phyloP scores from a whole-genome alignment of 2,329 filamentous ascomycete genomes.

The Aspergillus vadensis region DNA sequence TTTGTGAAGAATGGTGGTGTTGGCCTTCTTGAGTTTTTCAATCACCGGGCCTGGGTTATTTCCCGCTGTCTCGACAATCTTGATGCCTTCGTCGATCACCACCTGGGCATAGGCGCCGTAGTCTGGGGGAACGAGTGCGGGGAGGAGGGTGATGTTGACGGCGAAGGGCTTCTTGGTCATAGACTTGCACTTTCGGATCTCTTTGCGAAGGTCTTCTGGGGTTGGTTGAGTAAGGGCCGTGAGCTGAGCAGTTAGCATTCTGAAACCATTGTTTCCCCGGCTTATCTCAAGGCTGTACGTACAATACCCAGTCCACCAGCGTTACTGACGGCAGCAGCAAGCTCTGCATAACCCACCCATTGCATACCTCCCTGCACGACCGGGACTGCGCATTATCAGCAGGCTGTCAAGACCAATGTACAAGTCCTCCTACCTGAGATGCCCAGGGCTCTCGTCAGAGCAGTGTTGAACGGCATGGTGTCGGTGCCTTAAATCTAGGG shows the following conservation, averaged over 20 bases:
- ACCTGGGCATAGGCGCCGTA: slow-evolving; percentile 90
- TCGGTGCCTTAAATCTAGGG: not conserved
- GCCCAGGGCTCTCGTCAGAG: slow-evolving; percentile 62
- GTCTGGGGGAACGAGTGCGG: slow-evolving; percentile 84
- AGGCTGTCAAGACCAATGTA: slow-evolving; percentile 8
- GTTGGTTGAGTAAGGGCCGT: slow-evolving; percentile 81
- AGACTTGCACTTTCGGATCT: slow-evolving; percentile 82
- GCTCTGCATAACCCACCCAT: slow-evolving; percentile 58
- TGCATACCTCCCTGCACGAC: slow-evolving; percentile 57
- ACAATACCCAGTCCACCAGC: slow-evolving; percentile 56
- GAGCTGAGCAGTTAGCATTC: slow-evolving; percentile 35
- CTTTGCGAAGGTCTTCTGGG: slow-evolving; percentile 86
- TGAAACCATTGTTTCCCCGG: not conserved
- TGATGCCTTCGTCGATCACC: slow-evolving; percentile 88
- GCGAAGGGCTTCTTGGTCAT: slow-evolving; percentile 70
- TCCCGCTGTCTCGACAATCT: slow-evolving; percentile 88
- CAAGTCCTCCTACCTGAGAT: slow-evolving; percentile 41
- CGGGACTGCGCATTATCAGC: slow-evolving; percentile 40
- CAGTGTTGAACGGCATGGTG: slow-evolving; percentile 66
- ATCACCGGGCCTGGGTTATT: slow-evolving; percentile 92
- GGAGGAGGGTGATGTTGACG: slow-evolving; percentile 93
- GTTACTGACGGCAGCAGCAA: slow-evolving; percentile 57
- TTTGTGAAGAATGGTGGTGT: slow-evolving; percentile 85
- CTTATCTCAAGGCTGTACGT: slow-evolving; percentile 23
- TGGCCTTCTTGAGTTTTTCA: slow-evolving; percentile 77